Base-by-base conservation (phyloP, 768 basidiomycete species). In the Suillus sp. region DNA sequence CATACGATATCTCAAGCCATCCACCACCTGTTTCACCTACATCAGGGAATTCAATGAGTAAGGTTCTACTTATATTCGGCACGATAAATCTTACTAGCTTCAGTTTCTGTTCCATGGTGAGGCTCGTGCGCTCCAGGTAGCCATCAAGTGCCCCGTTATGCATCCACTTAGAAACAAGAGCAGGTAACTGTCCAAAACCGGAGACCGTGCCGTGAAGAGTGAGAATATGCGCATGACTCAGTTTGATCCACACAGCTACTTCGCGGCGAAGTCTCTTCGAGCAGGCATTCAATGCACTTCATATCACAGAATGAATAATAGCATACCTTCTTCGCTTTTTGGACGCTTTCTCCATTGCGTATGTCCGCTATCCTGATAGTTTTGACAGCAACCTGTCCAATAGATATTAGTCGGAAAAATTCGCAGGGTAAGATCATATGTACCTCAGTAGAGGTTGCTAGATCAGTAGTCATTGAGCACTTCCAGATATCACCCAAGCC, bases 341-440 rank as follows among this genome's bases (percentile, higher is more conserved):
- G 16, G 9, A 56, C 3, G 9, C 22, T 14, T 37, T 9, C 3
- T 56, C 37, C 22, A 25, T 56, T 37, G 2, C 54, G 54, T 22
- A 37, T 10, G 32, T 37, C 54, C 2, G 22, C 2, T 2, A 37
- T 37, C 35, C 54, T 56, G 4, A 56, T 56, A 10, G 14, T 9
- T 56, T 56, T 56, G 22, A 56, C 54, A 37, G 54, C 54, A 34
- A 37, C 54, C 54, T 56, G 35, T 56, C 14, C 54, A 37, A 25
- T 1, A 37, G 22, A 16, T 25, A 25, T 56, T 5, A 18, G 14
- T 56, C 8, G 8, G 4, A 3, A 9, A 37, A 16, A 37, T 14
- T 25, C 1, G 22, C 54, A 56, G 54, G 22, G 35, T 16, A 6
- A 25, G 16, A 37, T 37, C 4, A 25, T 37, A 25, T 56, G 35